Evolutionary conservation across 768 basidiomycete species (phyloP), one percentile per base, ranked within the genome.

Genomic region (Russula emetica): DNA sequence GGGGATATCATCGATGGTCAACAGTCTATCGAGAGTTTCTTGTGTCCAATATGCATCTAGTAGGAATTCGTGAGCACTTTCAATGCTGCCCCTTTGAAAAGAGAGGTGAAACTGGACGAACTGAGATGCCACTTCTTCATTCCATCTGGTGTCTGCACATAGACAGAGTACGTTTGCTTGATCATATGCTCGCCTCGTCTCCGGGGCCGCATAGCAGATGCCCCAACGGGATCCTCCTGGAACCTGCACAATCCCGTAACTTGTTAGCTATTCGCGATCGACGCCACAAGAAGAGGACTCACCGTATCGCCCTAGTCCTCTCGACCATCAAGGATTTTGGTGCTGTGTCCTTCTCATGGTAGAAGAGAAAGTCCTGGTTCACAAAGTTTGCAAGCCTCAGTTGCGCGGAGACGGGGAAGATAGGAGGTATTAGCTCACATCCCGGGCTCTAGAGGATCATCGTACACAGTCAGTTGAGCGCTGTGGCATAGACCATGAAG

Each of bases 1-100:
- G 14, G 83, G 82, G 49, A 83, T 73, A 55, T 88, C 82, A 57
- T 87, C 81, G 50, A 92, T 79, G 3, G 83, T 85, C 52, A 70
- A 74, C 24, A 92, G 78, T 56, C 76, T 75, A 57, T 85, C 78
- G 36, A 83, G 72, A 0, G 84, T 82, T 34, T 86, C 84, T 47
- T 84, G 79, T 0, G 85, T 88, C 70, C 85, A 90, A 74, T 92
- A 92, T 10, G 90, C 90, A 69, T 90, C 89, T 92, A 68, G 11
- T 92, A 68, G 11, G 56, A 54, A 42, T 38, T 40, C 18, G 53
- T 54, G 59, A 51, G 51, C 16, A 36, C 36, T 47, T 64, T 50
- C 52, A 44, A 32, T 22, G 22, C 30, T 26, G 20, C 38, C 36
- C 38, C 36, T 13, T 24, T 22, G 5, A 49, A n/a, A n/a, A n/a